Base-by-base conservation (phyloP, 345 rosid genomes). In the Aquilaria malaccensis region DNA sequence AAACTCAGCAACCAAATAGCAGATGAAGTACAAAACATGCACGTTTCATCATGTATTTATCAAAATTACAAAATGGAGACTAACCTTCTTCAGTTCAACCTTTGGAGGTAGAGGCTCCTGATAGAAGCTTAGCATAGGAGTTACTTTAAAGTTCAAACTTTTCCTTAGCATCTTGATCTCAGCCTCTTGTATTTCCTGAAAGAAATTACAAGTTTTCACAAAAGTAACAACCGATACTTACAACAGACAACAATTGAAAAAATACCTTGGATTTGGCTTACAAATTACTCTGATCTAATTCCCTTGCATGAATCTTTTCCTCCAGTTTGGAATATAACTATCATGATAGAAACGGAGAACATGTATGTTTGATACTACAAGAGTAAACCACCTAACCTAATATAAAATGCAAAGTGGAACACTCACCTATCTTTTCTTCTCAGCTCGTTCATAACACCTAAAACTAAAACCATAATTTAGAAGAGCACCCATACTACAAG, bases 221-320 rank as follows among this genome's bases (percentile, higher is more conserved):
- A 56, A 50, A 22, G 37, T 55, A 67, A 41, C 46, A 57, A 9
- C 13, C 67, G 61, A 6, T 2, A 55, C 15, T 47, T 32, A 2
- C 12, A 50, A 51, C 58, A 9, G 10, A 60, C 12, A 10, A 60
- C 12, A 62, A 52, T 22, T 46, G 46, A 58, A 61, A 61, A 65
- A 68, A 59, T 54, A 88, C 99, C 96, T 91, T 88, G 68, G 97
- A 91, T 75, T 88, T 91, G 62, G 89, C 99, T 69, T 95, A 96
- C 81, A 91, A 49, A 70, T 60, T 81, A 70, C 48, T 86, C 72
- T 75, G 82, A 71, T 95, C 99, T 63, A 58, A 75, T 80, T 95
- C 99, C 80, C 70, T 88, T n/a, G 99, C 99, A 57, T 91, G 96
- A 71, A 86, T 88, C 80, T 91, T 95, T 74, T 91, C 96, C 82